These are phyloP conservation scores for Xylaria flabelliformis DNA, from an alignment of 495 filamentous ascomycete species.

Conservation along the genomic window DNA sequence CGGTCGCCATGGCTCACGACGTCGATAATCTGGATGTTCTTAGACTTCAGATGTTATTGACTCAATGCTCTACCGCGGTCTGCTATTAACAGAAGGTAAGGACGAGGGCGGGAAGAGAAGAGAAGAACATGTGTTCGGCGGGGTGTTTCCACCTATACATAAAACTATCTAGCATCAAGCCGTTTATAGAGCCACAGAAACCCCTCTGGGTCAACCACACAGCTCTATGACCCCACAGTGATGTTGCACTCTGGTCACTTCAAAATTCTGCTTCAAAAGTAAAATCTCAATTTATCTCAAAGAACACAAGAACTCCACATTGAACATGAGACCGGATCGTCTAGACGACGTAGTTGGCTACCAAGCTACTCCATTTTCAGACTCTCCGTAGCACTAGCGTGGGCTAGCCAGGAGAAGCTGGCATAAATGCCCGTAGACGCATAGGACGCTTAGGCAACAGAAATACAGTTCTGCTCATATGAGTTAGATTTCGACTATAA, in stretches of 20 bases:
- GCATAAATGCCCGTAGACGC: neutral
- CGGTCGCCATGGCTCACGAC: constrained; percentile 31
- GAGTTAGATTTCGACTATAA: neutral
- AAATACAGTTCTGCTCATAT: neutral
- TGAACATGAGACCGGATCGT: constrained; percentile 5
- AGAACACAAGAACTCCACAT: constrained; percentile 6
- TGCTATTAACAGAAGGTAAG: neutral
- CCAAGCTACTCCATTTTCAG: neutral
- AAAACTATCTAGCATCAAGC: neutral
- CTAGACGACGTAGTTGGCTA: neutral
- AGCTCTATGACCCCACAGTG: constrained; percentile 14
- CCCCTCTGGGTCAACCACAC: neutral
- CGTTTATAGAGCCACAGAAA: constrained; percentile 1
- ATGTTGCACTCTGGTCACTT: constrained; percentile 2
- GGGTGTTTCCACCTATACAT: neutral
- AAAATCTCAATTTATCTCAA: constrained; percentile 8
- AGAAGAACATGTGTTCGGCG: neutral
- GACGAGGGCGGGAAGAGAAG: neutral
- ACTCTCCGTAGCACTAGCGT: neutral
- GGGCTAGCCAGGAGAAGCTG: neutral
- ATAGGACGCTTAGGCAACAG: neutral
- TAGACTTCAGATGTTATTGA: neutral
- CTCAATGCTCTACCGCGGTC: neutral
- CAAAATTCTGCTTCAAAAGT: neutral
- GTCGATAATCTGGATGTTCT: neutral